These are phyloP conservation scores for Coffea canephora DNA, from an alignment of 257 asterid genomes.

Conservation along the genomic window DNA sequence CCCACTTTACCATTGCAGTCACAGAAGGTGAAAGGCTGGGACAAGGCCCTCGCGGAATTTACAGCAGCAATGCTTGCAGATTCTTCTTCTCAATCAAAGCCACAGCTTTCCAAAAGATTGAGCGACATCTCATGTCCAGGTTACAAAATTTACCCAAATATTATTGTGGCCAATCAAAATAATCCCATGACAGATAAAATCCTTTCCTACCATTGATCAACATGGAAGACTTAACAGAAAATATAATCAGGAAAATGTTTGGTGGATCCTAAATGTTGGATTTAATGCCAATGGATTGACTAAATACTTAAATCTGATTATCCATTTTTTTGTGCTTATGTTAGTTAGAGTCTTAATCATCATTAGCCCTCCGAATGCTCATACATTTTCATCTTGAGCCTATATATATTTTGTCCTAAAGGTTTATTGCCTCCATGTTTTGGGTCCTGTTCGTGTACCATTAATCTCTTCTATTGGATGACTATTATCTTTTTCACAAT, in stretches of 20 bases:
- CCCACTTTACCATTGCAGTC: constrained; percentile 48
- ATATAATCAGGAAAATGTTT: neutral
- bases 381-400: neutral
- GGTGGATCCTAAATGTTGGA: neutral
- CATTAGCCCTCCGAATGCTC: neutral
- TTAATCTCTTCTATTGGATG: neutral
- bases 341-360: neutral
- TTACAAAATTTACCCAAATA: constrained; percentile 18
- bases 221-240: neutral
- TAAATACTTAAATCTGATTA: neutral
- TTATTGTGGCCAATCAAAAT: constrained; percentile 12
- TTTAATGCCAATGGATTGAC: neutral
- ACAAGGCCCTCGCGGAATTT: constrained; percentile 76
- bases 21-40: constrained; percentile 89
- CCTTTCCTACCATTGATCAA: neutral
- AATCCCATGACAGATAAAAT: neutral
- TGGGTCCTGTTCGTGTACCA: neutral
- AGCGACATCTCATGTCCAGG: constrained; percentile 88
- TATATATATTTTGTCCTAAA: neutral
- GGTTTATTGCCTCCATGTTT: neutral
- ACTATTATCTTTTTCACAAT: neutral
- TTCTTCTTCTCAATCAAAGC: constrained; percentile 48
- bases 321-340: neutral
- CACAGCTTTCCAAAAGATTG: constrained; percentile 54
- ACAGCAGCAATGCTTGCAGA: constrained; percentile 74